Percentiles rank a stretch among this genome's conserved stretches.
Conservation (phyloP, 352 stramenopile genomes). For the Phytophthora constricta region DNA sequence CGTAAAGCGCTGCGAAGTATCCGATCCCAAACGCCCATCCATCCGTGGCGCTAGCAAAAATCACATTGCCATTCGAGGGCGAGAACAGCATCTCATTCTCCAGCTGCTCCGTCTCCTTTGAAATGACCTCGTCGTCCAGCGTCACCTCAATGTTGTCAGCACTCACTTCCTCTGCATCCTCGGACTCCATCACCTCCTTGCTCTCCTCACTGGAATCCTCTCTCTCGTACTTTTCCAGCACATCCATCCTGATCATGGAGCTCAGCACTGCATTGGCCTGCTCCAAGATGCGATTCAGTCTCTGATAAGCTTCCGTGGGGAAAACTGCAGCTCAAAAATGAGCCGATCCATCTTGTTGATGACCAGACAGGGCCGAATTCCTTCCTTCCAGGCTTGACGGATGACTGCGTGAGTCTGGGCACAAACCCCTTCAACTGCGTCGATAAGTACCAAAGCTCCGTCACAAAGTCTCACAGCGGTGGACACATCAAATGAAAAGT, state of each 20-base stretch:
- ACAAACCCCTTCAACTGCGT: slow-evolving; percentile 96
- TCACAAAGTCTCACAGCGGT: slow-evolving; percentile 96
- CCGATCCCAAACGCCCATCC: slow-evolving; percentile 93
- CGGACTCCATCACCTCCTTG: slow-evolving; percentile 20
- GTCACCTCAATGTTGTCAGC: slow-evolving; percentile 23
- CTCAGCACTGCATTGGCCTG: slow-evolving; percentile 87
- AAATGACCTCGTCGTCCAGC: slow-evolving; percentile 60
- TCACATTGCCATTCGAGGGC: slow-evolving; percentile 90
- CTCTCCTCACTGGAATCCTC: slow-evolving; percentile 1
- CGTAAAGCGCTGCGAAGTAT: slow-evolving; percentile 77
- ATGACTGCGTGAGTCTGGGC: slow-evolving; percentile 93
- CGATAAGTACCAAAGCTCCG: slow-evolving; percentile 94
- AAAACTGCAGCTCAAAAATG: slow-evolving; percentile 93
- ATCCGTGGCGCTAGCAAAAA: slow-evolving; percentile 93
- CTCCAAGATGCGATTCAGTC: slow-evolving; percentile 93
- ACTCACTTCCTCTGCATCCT: slow-evolving; percentile 25
- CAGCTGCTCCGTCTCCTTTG: slow-evolving; percentile 64
- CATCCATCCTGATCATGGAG: slow-evolving; percentile 81
- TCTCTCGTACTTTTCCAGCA: slow-evolving; percentile 74
- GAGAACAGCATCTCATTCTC: slow-evolving; percentile 88
- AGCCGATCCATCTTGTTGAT: slow-evolving; percentile 98
- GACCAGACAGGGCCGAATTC: slow-evolving; percentile 94
- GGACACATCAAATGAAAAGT: slow-evolving; percentile 96
- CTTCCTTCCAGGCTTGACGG: slow-evolving; percentile 93
- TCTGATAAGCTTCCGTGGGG: slow-evolving; percentile 92